These are phyloP conservation scores for Bonnemaisonia californica DNA, from an alignment of 31 red algal species.

Conservation along the genomic window DNA sequence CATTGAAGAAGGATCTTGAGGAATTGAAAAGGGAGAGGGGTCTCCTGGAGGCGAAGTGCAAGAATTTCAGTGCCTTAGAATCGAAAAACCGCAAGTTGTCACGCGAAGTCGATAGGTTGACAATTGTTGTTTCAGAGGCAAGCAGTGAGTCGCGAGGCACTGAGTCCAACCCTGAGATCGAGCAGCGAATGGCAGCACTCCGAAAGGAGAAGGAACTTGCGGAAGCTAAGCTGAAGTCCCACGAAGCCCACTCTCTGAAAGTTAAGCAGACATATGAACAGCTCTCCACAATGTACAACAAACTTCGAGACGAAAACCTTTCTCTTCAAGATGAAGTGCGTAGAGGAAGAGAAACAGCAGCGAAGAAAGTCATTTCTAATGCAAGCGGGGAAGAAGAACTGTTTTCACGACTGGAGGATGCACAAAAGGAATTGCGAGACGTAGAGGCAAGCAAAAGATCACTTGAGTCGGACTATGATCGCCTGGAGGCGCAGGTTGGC, in stretches of 20 bases:
- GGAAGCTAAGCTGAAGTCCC: slow-evolving; percentile 13
- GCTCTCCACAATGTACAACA: slow-evolving; percentile 45
- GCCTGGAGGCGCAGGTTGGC: slow-evolving; percentile 27
- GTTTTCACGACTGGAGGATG: slow-evolving; percentile 11
- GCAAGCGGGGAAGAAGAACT: neutral
- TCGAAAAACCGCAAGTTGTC: slow-evolving; percentile 32
- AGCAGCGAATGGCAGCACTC: slow-evolving; percentile 23
- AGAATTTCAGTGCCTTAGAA: slow-evolving; percentile 5
- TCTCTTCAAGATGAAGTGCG: slow-evolving; percentile 12
- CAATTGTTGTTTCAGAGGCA: slow-evolving; percentile 18
- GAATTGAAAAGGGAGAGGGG: slow-evolving; percentile 15
- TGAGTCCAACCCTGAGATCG: neutral
- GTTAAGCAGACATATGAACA: slow-evolving; percentile 47
- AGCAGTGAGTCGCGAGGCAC: neutral
- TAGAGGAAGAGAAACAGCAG: neutral
- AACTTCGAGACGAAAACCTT: slow-evolving; percentile 32
- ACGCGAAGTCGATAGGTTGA: slow-evolving; percentile 53
- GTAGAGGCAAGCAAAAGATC: slow-evolving; percentile 30
- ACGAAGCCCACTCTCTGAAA: slow-evolving; percentile 41
- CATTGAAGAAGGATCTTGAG: slow-evolving; percentile 25
- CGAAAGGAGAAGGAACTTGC: slow-evolving; percentile 37
- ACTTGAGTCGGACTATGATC: slow-evolving; percentile 48
- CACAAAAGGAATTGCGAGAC: slow-evolving; percentile 31
- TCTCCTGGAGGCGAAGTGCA: neutral
- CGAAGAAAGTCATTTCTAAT: neutral